Evolutionary conservation across 1,284 basidiomycete genomes (phyloP).

Genomic region (Sporisorium iseilematis-ciliati): DNA sequence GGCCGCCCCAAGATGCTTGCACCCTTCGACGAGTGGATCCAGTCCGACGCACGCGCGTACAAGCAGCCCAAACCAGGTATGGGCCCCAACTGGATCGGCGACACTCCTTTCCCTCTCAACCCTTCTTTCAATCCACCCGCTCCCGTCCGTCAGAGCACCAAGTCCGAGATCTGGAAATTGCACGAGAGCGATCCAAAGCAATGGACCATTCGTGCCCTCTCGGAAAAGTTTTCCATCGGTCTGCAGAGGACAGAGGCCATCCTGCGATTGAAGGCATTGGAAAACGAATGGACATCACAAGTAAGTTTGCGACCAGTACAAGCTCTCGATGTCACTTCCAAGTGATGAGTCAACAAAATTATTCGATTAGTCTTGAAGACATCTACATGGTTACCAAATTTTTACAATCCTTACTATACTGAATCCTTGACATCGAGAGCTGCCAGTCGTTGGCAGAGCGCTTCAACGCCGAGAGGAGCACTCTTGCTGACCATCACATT

Average conservation of each 20-base stretch:
- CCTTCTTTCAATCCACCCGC: conserved; percentile 66
- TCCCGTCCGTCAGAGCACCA: conserved; percentile 57
- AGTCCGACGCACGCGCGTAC: conserved; percentile 52
- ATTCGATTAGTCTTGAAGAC: conserved; percentile 70
- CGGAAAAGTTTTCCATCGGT: conserved; percentile 58
- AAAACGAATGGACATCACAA: conserved; percentile 56
- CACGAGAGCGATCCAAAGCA: conserved; percentile 56
- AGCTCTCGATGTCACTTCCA: conserved; percentile 29
- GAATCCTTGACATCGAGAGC: conserved; percentile 31
- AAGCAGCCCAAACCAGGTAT: conserved; percentile 58
- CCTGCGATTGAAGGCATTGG: conserved; percentile 65
- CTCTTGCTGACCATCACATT: conserved; percentile 13
- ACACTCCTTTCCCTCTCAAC: conserved; percentile 67
- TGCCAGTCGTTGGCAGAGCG: not conserved
- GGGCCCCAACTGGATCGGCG: conserved; percentile 66
- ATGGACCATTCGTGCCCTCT: conserved; percentile 63
- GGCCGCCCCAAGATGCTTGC: conserved; percentile 45
- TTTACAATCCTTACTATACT: conserved; percentile 60
- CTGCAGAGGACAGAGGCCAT: conserved; percentile 62
- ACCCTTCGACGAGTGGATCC: conserved; percentile 62
- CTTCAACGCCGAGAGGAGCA: not conserved
- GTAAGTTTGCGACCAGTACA: conserved; percentile 40
- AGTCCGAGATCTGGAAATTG: conserved; percentile 63
- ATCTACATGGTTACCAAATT: conserved; percentile 57
- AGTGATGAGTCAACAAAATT: conserved; percentile 52